Evolutionary conservation across 768 basidiomycete species (phyloP), one percentile per base, ranked within the genome.

Genomic region (Kwoniella newhampshirensis): DNA sequence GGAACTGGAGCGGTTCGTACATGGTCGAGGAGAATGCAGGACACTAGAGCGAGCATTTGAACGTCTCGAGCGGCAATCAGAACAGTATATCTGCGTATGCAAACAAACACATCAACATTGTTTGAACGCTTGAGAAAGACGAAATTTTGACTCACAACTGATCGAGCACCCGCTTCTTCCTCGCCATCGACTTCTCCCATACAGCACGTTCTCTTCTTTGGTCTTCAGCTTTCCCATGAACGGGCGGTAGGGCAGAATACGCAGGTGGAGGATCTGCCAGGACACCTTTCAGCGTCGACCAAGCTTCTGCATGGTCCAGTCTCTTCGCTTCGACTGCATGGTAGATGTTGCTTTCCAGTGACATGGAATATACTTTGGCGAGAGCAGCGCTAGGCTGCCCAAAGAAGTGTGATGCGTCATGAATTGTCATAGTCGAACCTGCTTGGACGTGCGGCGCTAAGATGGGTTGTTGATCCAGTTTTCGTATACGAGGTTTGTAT

Each of bases 1-100:
- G 69, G 68, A 23, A 54, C 21, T 9, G 30, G 36, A 4, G 44
- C 41, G 9, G 53, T 27, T 17, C 45, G 47, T 21, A 50, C 43
- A 37, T 70, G 54, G 1, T 62, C 54, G 1, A 67, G 50, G 6
- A 70, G 39, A 35, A 70, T 48, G 20, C 64, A 58, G 2, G 66
- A 59, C 0, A 74, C 50, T 28, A 74, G 49, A 6, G 70, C 68
- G 11, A 74, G 60, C 45, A 74, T 59, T 46, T 74, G 73, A 12
- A 72, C 41, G 47, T 72, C 70, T 23, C 60, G 53, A 12, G 47
- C 51, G 17, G 59, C 59, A 6, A 61, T 57, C 6, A 74, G 45
- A 8, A 57, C 44, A 1, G 40, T 52, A 32, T 64, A 59, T 36
- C 73, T 74, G 50, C 11, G 6, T 1, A 11, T 23, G 21, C 7